These are phyloP conservation scores for Xylaria polymorpha DNA, from an alignment of 2,329 filamentous ascomycete species.

Conservation along the genomic window DNA sequence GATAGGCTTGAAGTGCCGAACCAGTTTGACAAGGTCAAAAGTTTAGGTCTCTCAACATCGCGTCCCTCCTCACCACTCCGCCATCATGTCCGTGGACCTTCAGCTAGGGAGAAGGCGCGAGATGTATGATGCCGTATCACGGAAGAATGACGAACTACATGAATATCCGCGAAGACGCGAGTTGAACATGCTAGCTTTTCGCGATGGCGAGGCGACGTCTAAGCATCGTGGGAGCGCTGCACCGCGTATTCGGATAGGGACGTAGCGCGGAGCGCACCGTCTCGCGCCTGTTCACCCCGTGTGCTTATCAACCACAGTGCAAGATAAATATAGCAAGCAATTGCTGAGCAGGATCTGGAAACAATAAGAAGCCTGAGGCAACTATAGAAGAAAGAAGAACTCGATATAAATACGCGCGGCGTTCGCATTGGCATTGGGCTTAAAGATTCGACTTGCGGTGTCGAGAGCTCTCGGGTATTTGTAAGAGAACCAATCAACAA, in stretches of 20 bases:
- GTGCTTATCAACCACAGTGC: not conserved
- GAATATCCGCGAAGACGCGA: constrained; percentile 4
- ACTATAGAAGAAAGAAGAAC: not conserved
- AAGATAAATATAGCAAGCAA: not conserved
- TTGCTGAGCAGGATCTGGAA: not conserved
- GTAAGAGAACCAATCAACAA: not conserved
- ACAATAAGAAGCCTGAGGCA: not conserved
- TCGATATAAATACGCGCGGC: not conserved
- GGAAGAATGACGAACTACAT: not conserved
- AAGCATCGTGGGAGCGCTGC: constrained; percentile 13
- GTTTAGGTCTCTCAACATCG: constrained; percentile 50
- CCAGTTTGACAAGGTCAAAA: constrained; percentile 46
- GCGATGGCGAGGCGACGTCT: not conserved
- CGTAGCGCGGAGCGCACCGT: not conserved
- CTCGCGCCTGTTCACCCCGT: not conserved
- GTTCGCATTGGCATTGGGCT: not conserved
- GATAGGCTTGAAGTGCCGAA: constrained; percentile 49
- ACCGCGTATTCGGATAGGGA: constrained; percentile 3
- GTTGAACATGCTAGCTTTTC: not conserved
- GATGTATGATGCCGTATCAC: constrained; percentile 44
- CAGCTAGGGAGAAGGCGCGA: constrained; percentile 46
- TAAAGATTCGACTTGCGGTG: not conserved
- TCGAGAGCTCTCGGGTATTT: not conserved
- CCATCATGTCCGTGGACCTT: constrained; percentile 46
- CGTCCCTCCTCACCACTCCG: constrained; percentile 50